A percentile compares a stretch with the other conserved stretches of the same genome.
These are phyloP conservation scores for Mycena rosella DNA, from an alignment of 768 basidiomycete genomes.

Conservation along the genomic window DNA sequence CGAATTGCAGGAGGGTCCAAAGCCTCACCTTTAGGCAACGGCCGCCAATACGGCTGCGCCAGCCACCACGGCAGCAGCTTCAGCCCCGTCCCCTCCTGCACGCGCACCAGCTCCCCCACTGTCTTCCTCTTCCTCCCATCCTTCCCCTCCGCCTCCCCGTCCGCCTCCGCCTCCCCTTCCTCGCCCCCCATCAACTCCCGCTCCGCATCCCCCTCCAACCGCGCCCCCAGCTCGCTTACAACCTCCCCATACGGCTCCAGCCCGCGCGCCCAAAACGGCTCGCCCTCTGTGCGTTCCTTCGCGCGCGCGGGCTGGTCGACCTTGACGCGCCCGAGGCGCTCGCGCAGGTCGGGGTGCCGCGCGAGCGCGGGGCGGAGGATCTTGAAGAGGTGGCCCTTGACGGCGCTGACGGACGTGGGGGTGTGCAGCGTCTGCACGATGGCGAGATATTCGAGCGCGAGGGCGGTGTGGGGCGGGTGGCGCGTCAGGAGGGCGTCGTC, in stretches of 20 bases:
- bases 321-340: conserved; percentile 70
- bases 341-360: conserved; percentile 77
- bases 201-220: conserved; percentile 66
- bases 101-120: conserved; percentile 52
- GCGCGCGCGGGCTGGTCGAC: conserved; percentile 39
- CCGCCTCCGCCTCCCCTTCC: conserved; percentile 60
- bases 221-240: conserved; percentile 67
- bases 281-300: conserved; percentile 13
- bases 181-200: conserved; percentile 54
- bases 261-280: conserved; percentile 40
- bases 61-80: conserved; percentile 62
- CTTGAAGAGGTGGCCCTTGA: conserved; percentile 96
- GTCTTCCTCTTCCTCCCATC: conserved; percentile 42
- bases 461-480: conserved; percentile 69
- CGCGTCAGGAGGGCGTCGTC: conserved; percentile 53
- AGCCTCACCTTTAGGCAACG: conserved; percentile 39
- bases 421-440: conserved; percentile 82
- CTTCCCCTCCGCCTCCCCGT: conserved; percentile 51
- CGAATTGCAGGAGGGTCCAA: background rate
- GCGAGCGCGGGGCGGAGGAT: conserved; percentile 83
- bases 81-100: conserved; percentile 63
- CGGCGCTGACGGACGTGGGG: conserved; percentile 75
- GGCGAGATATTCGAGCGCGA: conserved; percentile 89
- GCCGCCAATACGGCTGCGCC: conserved; percentile 77
- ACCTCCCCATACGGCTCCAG: conserved; percentile 65